Evolutionary conservation across 257 asterid genomes (phyloP), one percentile per base, ranked within the genome.

Genomic region (Solanum chaucha): DNA sequence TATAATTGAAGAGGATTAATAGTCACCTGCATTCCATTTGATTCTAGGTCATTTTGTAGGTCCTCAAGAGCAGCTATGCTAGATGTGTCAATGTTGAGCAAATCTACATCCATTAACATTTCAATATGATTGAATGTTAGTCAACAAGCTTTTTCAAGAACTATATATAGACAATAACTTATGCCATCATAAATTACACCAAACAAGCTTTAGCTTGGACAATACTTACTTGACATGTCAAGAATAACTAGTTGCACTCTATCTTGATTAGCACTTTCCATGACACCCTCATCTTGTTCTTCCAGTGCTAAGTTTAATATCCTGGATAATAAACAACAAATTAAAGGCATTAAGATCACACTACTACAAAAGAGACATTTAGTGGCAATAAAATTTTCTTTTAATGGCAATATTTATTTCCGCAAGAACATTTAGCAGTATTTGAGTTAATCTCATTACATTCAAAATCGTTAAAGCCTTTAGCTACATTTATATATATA

Each of bases 171-270:
- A 30, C 13, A 38, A 74, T 36, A 22, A 61, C 30, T 61, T 36
- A 48, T 74, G 30, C 82, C 5, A 4, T 24, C 3, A 75, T 75
- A 40, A 74, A 74, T 22, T 36, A 74, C 10, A 11, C 35, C 5
- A 48, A 58, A 32, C 15, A 58, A 83, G 72, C 12, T 48, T 82
- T 8, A 44, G 4, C 32, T 84, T 14, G 38, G 78, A 38, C 55
- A 71, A 6, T 71, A 86, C 91, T 89, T 85, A 90, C 92, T 90
- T 40, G 92, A 88, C 87, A 90, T 87, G 90, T 90, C 92, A 75
- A 90, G 84, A 15, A 90, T 82, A 30, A 84, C 86, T 30, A 90
- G 83, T 77, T 74, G 86, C 77, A 89, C 88, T 55, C 71, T 87
- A 46, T 46, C 17, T 40, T 78, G 85, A n/a, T 48, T 70, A 20